A percentile compares a stretch with the other conserved stretches of the same genome.
Evolutionary conservation across 495 filamentous ascomycete species (phyloP).

Genomic region (Penicillium lagena): DNA sequence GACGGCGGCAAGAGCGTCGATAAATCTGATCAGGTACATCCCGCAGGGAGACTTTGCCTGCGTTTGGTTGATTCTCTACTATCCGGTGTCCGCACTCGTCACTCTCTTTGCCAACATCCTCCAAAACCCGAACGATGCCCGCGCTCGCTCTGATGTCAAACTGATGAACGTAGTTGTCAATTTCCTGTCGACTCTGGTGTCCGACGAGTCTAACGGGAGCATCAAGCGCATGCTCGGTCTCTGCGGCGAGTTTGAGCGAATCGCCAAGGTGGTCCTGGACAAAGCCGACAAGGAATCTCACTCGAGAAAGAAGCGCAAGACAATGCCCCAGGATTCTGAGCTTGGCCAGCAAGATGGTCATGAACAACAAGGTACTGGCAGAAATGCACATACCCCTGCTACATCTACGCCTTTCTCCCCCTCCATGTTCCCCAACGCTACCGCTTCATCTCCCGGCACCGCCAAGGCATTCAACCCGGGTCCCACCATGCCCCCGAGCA

Average conservation of each 20-base stretch:
- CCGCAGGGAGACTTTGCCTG: conserved; percentile 91
- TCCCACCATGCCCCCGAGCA: conserved; percentile 27
- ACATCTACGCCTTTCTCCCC: conserved; percentile 28
- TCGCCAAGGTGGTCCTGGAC: conserved; percentile 86
- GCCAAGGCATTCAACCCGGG: conserved; percentile 23
- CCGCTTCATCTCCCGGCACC: conserved; percentile 17
- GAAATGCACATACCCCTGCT: conserved; percentile 18
- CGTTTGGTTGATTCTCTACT: conserved; percentile 97
- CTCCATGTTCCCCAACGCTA: conserved; percentile 21
- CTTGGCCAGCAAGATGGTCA: conserved; percentile 5
- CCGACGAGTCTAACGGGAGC: conserved; percentile 71
- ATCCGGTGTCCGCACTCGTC: conserved; percentile 90
- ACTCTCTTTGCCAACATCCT: conserved; percentile 96
- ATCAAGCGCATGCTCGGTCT: conserved; percentile 90
- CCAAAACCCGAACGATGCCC: conserved; percentile 87
- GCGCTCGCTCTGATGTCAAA: conserved; percentile 80
- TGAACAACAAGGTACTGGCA: conserved; percentile 1
- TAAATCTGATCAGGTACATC: conserved; percentile 91
- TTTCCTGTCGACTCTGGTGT: conserved; percentile 75
- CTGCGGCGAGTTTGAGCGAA: conserved; percentile 91
- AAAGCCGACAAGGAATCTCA: conserved; percentile 78
- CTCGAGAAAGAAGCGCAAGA: conserved; percentile 73
- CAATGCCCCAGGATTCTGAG: conserved; percentile 35
- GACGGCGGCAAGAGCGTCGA: conserved; percentile 84
- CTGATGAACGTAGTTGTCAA: conserved; percentile 90